Conservation (phyloP, 768 basidiomycete genomes). For the Goffeauzyma gilvescens region DNA sequence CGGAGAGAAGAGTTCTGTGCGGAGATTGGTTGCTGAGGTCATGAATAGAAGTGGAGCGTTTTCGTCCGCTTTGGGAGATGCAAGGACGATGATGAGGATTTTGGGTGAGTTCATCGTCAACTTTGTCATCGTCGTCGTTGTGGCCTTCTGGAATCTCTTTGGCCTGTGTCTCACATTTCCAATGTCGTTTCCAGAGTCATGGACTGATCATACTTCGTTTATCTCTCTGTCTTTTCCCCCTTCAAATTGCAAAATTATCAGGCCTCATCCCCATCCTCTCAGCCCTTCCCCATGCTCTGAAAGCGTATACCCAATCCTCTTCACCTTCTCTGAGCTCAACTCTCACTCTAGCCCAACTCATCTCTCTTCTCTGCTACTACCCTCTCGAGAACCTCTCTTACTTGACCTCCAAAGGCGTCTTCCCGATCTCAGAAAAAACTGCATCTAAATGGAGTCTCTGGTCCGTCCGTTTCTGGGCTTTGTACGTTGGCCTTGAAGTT, state of each 20-base stretch:
- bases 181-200: slow-evolving; percentile 4
- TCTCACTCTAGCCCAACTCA: slow-evolving; percentile 18
- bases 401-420: slow-evolving; percentile 21
- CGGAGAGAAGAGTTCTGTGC: too few relatives aligned
- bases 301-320: too few relatives aligned
- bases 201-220: slow-evolving; percentile 14
- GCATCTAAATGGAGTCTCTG: slow-evolving; percentile 16
- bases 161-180: neutral
- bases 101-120: slow-evolving; percentile 16
- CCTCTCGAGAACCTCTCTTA: slow-evolving; percentile 27
- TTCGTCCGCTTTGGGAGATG: slow-evolving; percentile 24
- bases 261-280: slow-evolving; percentile 19
- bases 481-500: slow-evolving; percentile 6
- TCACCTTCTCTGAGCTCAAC: neutral
- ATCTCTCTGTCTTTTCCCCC: neutral
- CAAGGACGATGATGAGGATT: slow-evolving; percentile 26
- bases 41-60: too few relatives aligned
- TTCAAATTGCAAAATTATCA: too few relatives aligned
- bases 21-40: too few relatives aligned
- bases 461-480: slow-evolving; percentile 29
- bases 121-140: neutral
- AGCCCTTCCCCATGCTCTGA: slow-evolving; percentile 12
- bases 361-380: slow-evolving; percentile 24
- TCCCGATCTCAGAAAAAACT: slow-evolving; percentile 11
- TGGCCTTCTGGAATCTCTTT: neutral